These are phyloP conservation scores for Colletotrichum musae DNA, from an alignment of 2,329 filamentous ascomycete species.

Conservation along the genomic window DNA sequence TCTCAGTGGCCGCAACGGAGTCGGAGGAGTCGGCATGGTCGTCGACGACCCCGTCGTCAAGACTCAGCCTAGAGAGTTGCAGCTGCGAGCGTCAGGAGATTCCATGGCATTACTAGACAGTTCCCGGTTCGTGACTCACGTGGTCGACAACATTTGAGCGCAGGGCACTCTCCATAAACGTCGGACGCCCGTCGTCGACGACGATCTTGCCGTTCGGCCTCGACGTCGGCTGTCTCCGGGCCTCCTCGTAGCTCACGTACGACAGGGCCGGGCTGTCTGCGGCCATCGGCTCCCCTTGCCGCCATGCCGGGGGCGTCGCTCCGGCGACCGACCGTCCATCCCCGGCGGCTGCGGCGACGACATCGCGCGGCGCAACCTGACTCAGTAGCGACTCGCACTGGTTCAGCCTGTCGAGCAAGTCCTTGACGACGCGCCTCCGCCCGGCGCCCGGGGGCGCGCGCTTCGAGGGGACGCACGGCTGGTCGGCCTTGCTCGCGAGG, in stretches of 20 bases:
- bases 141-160: slow-evolving; percentile 70
- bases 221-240: slow-evolving; percentile 15
- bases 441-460: slow-evolving; percentile 27
- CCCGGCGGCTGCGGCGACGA: background rate
- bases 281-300: background rate
- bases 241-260: slow-evolving; percentile 34
- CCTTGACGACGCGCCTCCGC: slow-evolving; percentile 23
- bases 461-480: slow-evolving; percentile 29
- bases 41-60: background rate
- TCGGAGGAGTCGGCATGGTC: slow-evolving; percentile 5
- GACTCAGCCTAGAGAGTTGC: slow-evolving; percentile 21
- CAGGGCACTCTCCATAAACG: slow-evolving; percentile 70
- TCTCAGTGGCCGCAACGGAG: background rate
- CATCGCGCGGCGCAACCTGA: slow-evolving; percentile 31
- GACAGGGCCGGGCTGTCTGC: slow-evolving; percentile 22
- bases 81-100: slow-evolving; percentile 1
- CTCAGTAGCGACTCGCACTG: slow-evolving; percentile 32
- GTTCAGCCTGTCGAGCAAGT: slow-evolving; percentile 26
- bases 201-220: slow-evolving; percentile 62
- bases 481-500: slow-evolving; percentile 50
- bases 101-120: no score
- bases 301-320: slow-evolving; percentile 6
- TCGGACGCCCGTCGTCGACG: slow-evolving; percentile 66
- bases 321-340: slow-evolving; percentile 2
- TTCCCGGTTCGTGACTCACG: slow-evolving; percentile 54